These are phyloP conservation scores for Barnettozyma populi DNA, from an alignment of 805 yeast species.

Conservation along the genomic window DNA sequence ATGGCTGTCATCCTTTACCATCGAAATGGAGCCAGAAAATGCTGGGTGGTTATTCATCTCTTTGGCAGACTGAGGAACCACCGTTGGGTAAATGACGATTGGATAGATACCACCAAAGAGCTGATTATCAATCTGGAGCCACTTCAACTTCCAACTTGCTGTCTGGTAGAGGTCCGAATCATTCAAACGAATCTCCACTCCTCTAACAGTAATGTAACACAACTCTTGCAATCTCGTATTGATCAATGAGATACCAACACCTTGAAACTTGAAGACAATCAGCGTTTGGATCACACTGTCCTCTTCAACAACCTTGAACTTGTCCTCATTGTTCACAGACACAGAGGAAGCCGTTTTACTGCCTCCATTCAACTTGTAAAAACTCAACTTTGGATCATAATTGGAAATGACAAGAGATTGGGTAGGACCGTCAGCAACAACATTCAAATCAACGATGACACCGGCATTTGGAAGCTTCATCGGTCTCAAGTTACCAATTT, in stretches of 20 bases:
- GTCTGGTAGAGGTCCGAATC: slow-evolving; percentile 84
- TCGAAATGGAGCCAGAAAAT: slow-evolving; percentile 76
- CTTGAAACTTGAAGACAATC: slow-evolving; percentile 65
- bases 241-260: slow-evolving; percentile 82
- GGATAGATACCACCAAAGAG: slow-evolving; percentile 85
- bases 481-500: slow-evolving; percentile 87
- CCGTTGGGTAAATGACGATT: slow-evolving; percentile 83
- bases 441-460: slow-evolving; percentile 76
- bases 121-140: slow-evolving; percentile 95
- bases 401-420: slow-evolving; percentile 82
- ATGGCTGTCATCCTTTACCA: slow-evolving; percentile 82
- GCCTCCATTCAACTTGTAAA: slow-evolving; percentile 48
- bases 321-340: slow-evolving; percentile 33
- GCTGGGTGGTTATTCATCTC: slow-evolving; percentile 90
- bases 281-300: slow-evolving; percentile 31
- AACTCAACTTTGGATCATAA: slow-evolving; percentile 71
- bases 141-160: slow-evolving; percentile 72
- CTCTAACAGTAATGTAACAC: slow-evolving; percentile 76
- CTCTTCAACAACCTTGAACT: slow-evolving; percentile 46
- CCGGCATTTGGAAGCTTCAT: slow-evolving; percentile 60
- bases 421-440: slow-evolving; percentile 93
- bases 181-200: slow-evolving; percentile 73
- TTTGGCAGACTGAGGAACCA: slow-evolving; percentile 74
- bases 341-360: slow-evolving; percentile 26
- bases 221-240: slow-evolving; percentile 69